phyloP scores from a whole-genome alignment of 805 yeast species.

The Nakazawaea peltata region DNA sequence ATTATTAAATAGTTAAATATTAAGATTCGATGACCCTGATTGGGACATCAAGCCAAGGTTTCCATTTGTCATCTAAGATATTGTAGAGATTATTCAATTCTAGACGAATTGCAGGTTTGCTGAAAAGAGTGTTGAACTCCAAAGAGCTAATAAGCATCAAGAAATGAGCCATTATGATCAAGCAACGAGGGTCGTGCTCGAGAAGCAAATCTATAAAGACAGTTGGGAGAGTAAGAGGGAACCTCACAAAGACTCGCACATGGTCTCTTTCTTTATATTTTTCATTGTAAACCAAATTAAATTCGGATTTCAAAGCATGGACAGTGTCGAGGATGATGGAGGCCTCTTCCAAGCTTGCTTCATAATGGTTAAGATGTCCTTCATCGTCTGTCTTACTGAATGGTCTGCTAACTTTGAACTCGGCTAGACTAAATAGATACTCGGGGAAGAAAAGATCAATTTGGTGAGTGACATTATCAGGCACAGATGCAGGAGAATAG shows the following conservation, averaged over 20 bases:
- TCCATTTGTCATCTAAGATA: slow-evolving; percentile 2
- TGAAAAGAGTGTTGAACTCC: background rate
- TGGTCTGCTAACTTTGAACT: background rate
- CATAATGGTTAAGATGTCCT: background rate
- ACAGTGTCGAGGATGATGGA: background rate
- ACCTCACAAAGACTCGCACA: slow-evolving; percentile 1
- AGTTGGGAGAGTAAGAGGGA: background rate
- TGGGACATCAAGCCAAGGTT: slow-evolving; percentile 5
- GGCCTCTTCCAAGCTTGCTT: background rate
- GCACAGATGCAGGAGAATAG: background rate
- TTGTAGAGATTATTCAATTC: slow-evolving; percentile 2
- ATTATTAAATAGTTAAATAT: too few relatives aligned
- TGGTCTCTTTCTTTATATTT: slow-evolving; percentile 1
- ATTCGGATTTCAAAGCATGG: slow-evolving; percentile 13
- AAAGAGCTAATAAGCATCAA: slow-evolving; percentile 6
- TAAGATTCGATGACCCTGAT: slow-evolving; percentile 1
- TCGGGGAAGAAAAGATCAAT: slow-evolving; percentile 1
- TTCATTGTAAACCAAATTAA: slow-evolving; percentile 15
- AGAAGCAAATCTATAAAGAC: background rate
- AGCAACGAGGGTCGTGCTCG: slow-evolving; percentile 2
- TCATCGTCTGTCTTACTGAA: background rate
- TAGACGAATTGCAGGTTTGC: background rate
- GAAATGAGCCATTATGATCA: slow-evolving; percentile 6
- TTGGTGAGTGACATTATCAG: background rate
- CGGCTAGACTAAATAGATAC: background rate